A percentile compares a stretch with the other conserved stretches of the same genome.
phyloP scores from a whole-genome alignment of 768 basidiomycete genomes.

The Tulasnella sp. region DNA sequence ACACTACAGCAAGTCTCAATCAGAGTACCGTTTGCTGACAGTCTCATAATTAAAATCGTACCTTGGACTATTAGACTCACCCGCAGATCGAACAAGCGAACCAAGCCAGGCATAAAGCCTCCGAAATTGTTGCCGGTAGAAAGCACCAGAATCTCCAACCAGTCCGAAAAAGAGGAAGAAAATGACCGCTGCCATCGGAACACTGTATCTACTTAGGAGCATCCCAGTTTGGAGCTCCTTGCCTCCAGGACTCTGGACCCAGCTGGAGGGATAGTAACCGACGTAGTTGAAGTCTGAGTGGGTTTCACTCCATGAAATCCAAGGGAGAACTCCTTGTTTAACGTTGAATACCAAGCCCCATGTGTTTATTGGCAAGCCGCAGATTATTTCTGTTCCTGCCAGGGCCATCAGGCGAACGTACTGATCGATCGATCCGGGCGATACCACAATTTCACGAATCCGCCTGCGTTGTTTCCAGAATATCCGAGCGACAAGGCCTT shows the following conservation, averaged over 20 bases:
- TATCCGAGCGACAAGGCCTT: conserved; percentile 5
- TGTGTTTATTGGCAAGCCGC: conserved; percentile 16
- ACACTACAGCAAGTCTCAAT: no score
- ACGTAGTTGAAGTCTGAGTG: conserved; percentile 12
- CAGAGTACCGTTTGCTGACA: no score
- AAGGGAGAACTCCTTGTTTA: conserved; percentile 5
- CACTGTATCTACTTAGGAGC: conserved; percentile 36
- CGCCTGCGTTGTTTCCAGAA: conserved; percentile 6
- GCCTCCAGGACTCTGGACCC: conserved; percentile 1
- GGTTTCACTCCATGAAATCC: conserved; percentile 17
- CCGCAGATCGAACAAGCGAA: no score
- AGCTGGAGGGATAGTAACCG: conserved; percentile 7
- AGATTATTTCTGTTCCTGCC: conserved; percentile 19
- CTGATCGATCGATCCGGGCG: conserved; percentile 17
- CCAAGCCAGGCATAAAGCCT: no score
- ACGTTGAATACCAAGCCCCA: conserved; percentile 4
- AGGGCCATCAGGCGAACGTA: conserved; percentile 25
- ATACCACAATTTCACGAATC: background rate
- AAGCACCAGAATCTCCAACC: no score
- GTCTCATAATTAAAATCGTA: no score
- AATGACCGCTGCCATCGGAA: no score
- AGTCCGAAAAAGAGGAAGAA: no score
- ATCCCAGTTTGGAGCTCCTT: conserved; percentile 28
- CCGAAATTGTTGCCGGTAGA: no score
- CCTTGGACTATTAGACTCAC: no score